Conservation (phyloP, 2,329 filamentous ascomycete species). For the Plenodomus lindquistii region DNA sequence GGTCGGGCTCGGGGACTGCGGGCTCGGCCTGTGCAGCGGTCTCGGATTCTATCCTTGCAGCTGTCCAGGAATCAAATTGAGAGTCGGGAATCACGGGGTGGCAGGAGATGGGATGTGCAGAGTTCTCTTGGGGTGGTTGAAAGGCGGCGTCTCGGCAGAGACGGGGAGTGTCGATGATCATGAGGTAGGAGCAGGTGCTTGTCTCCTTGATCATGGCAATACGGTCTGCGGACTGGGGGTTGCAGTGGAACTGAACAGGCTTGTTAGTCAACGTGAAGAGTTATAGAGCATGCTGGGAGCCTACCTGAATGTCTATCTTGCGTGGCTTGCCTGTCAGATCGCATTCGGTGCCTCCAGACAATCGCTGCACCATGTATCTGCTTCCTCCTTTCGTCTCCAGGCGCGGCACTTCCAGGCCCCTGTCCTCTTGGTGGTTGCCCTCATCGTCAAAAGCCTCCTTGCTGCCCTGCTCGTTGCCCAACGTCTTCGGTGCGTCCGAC, state of each 20-base stretch:
- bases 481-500: constrained; percentile 31
- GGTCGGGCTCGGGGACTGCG: constrained; percentile 23
- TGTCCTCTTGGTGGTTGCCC: constrained; percentile 27
- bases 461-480: constrained; percentile 36
- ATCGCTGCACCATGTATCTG: constrained; percentile 80
- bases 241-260: constrained; percentile 66
- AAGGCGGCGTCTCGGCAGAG: constrained; percentile 89
- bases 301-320: constrained; percentile 77
- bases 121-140: constrained; percentile 75
- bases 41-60: constrained; percentile 38
- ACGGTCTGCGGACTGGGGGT: constrained; percentile 72
- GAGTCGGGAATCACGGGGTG: constrained; percentile 68
- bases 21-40: constrained; percentile 27
- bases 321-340: constrained; percentile 82
- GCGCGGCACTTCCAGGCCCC: constrained; percentile 56
- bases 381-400: constrained; percentile 82
- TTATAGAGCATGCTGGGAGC: constrained; percentile 4
- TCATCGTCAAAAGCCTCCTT: constrained; percentile 35
- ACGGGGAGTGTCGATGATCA: constrained; percentile 88
- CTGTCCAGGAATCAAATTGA: constrained; percentile 53
- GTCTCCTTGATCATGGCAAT: constrained; percentile 95
- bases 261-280: constrained; percentile 4
- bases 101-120: constrained; percentile 77
- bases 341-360: constrained; percentile 79
- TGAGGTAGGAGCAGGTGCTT: constrained; percentile 87